Conservation (phyloP, 805 yeast genomes). For the Kodamaea laetipori region DNA sequence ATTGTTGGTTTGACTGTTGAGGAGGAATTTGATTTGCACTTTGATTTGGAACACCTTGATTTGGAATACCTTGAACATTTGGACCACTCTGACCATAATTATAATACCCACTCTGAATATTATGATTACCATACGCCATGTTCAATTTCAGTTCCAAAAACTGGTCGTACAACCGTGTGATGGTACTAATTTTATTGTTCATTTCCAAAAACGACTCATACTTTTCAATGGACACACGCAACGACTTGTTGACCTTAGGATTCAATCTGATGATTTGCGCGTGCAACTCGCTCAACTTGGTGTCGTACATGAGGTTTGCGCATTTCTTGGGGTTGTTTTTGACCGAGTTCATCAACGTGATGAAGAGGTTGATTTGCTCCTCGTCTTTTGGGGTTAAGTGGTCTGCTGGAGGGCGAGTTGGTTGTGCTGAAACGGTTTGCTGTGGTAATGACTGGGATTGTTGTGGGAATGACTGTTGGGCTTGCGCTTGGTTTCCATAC, state of each 20-base stretch:
- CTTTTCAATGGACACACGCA: constrained; percentile 58
- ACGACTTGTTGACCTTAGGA: constrained; percentile 66
- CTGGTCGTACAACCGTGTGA: constrained; percentile 74
- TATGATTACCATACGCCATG: constrained; percentile 39
- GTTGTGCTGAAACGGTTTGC: constrained; percentile 13
- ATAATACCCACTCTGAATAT: neutral
- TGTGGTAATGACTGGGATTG: constrained; percentile 12
- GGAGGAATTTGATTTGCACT: neutral
- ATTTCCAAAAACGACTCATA: constrained; percentile 69
- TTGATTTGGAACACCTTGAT: neutral
- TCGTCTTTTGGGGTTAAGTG: constrained; percentile 53
- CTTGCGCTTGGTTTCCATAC: too few species aligned
- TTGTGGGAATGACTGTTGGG: neutral
- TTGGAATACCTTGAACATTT: neutral
- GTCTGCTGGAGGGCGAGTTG: constrained; percentile 2
- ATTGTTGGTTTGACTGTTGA: constrained; percentile 2
- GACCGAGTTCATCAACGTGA: constrained; percentile 61
- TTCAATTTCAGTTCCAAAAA: constrained; percentile 57
- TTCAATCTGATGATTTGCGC: constrained; percentile 59
- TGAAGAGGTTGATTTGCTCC: constrained; percentile 66
- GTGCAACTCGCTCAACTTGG: constrained; percentile 58
- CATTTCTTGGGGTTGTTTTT: constrained; percentile 48
- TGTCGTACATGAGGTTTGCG: constrained; percentile 44
- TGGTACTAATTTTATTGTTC: constrained; percentile 77
- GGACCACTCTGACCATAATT: neutral